Base-by-base conservation (phyloP, 768 basidiomycete species). In the Gymnopilus dilepis region DNA sequence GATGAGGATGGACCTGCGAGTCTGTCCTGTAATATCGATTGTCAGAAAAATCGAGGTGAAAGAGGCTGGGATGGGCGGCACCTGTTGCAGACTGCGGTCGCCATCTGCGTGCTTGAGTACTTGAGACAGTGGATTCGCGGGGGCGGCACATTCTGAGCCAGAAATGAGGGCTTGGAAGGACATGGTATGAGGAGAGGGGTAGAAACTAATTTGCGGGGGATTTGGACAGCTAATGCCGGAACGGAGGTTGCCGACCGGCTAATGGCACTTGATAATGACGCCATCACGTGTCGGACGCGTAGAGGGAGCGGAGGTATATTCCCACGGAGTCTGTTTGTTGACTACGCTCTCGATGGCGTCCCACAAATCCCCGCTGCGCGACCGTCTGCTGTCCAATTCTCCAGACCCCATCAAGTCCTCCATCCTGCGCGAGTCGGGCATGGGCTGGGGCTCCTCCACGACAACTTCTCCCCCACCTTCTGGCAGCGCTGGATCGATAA, bases 101-200 rank as follows among this genome's bases (percentile, higher is more conserved):
- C 86, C 88, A 60, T 95, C 93, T 8, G 93, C 86, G 69, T 97
- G 91, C 73, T 97, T 97, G 55, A 95, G 81, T 24, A 98, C 89
- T 67, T 94, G 90, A 2, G 92, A 87, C 24, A 99, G 80, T 2
- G 96, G 95, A 72, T 97, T 98, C 51, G 89, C 82, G 1, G 88
- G 80, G 19, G 88, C 84, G 12, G 90, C 91, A 75, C 95, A 97
- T 77, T 98, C 97, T 43, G 94, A 84, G 59, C 94, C 95, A 60
- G 93, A 94, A 62, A 95, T 85, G 40, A 95, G 79, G 59, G 88
- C 82, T 78, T 91, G 89, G 57, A 93, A 80, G 22, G 91, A 90
- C 90, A 92, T 92, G 62, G 58, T 53, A 51, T 19, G 41, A 52
- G 6, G 12, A 42, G 47, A 21, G 58, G 42, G 54, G 28, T 56